phyloP scores from a whole-genome alignment of 2,329 filamentous ascomycete genomes.

The Pseudogymnoascus sp. region DNA sequence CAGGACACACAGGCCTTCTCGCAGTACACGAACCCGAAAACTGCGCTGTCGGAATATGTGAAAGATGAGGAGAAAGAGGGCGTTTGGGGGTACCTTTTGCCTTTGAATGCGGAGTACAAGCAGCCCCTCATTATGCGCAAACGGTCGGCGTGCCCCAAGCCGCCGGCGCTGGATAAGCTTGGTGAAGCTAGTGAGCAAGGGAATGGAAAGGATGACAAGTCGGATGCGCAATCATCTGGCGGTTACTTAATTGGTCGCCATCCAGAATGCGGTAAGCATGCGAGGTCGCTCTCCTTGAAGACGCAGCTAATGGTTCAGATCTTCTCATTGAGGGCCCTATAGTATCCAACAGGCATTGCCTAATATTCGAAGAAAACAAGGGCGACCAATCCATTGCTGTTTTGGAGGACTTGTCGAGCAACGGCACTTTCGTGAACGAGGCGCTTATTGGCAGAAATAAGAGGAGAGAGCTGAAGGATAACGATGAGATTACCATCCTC shows the following conservation, averaged over 20 bases:
- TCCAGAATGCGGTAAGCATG: constrained; percentile 75
- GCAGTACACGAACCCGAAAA: constrained; percentile 69
- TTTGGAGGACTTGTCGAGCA: constrained; percentile 87
- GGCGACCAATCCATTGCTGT: constrained; percentile 59
- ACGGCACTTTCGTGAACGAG: constrained; percentile 95
- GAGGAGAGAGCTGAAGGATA: constrained; percentile 76
- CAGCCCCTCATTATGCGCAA: constrained; percentile 68
- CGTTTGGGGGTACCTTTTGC: constrained; percentile 93
- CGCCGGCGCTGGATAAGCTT: constrained; percentile 39
- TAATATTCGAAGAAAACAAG: constrained; percentile 58
- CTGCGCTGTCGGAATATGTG: constrained; percentile 70
- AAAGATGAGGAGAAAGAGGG: constrained; percentile 68
- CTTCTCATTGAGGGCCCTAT: constrained; percentile 68
- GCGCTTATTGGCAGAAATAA: constrained; percentile 87
- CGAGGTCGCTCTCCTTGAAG: constrained; percentile 15
- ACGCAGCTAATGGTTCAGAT: constrained; percentile 40
- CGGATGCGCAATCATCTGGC: constrained; percentile 56
- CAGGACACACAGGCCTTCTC: constrained; percentile 73
- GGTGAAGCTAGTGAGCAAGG: constrained; percentile 33
- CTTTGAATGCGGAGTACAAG: constrained; percentile 65
- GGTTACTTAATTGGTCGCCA: constrained; percentile 91
- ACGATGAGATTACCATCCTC: constrained; percentile 83
- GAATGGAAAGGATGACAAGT: constrained; percentile 46
- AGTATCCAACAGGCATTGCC: constrained; percentile 79
- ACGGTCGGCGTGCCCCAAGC: constrained; percentile 60